These are phyloP conservation scores for Volvariella surrecta DNA, from an alignment of 1,284 basidiomycete species.

Conservation along the genomic window DNA sequence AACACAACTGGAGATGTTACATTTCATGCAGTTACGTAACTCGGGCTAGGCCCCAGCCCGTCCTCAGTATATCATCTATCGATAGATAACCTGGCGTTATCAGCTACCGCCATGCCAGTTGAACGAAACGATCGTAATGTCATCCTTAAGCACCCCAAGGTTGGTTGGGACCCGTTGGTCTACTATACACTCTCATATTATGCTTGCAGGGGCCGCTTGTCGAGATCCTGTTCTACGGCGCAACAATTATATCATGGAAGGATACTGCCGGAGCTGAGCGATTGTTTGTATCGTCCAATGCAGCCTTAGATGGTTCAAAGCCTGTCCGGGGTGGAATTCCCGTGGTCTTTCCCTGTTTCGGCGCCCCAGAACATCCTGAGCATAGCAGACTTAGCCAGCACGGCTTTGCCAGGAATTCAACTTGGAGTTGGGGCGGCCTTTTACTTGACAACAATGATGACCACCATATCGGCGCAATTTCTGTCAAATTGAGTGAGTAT, in stretches of 20 bases:
- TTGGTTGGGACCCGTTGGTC: slow-evolving; percentile 12
- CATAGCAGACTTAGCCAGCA: slow-evolving; percentile 74
- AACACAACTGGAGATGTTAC: no score
- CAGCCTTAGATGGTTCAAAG: slow-evolving; percentile 61
- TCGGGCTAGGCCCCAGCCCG: no score
- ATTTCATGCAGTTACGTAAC: no score
- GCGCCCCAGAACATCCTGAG: slow-evolving; percentile 63
- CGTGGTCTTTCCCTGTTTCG: slow-evolving; percentile 82
- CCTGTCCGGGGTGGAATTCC: slow-evolving; percentile 78
- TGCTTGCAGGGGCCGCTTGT: slow-evolving; percentile 56
- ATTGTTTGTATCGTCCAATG: slow-evolving; percentile 72
- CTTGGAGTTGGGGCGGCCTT: slow-evolving; percentile 60
- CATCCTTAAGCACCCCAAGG: slow-evolving; percentile 46
- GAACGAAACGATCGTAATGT: slow-evolving; percentile 29
- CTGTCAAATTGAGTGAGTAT: slow-evolving; percentile 61
- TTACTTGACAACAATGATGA: slow-evolving; percentile 64
- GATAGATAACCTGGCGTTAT: no score
- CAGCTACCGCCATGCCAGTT: slow-evolving; percentile 39
- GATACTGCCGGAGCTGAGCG: slow-evolving; percentile 45
- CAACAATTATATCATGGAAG: slow-evolving; percentile 78
- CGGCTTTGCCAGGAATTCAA: slow-evolving; percentile 73
- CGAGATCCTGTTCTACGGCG: slow-evolving; percentile 73
- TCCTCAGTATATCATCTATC: no score
- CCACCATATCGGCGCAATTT: no score
- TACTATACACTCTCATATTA: slow-evolving; percentile 5